These are phyloP conservation scores for Fusarium avenaceum DNA, from an alignment of 2,329 filamentous ascomycete genomes.

Conservation along the genomic window DNA sequence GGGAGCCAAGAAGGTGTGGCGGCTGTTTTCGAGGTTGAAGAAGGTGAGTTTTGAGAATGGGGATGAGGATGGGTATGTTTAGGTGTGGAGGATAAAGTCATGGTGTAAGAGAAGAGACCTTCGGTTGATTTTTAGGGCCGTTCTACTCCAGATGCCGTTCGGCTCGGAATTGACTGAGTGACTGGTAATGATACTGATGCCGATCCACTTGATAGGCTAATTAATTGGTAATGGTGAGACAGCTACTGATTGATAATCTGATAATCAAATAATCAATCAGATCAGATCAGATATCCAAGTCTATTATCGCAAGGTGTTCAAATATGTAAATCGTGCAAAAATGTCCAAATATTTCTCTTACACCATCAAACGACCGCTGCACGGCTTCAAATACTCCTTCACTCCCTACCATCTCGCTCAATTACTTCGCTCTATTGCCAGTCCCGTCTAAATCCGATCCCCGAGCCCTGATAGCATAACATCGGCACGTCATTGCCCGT, in stretches of 20 bases:
- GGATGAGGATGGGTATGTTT: background rate
- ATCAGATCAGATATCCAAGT: conserved; percentile 1
- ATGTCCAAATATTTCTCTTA: background rate
- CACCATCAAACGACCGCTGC: background rate
- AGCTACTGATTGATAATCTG: conserved; percentile 41
- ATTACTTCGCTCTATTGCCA: conserved; percentile 35
- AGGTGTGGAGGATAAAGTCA: conserved; percentile 22
- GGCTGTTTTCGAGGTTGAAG: conserved; percentile 27
- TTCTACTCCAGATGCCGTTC: conserved; percentile 29
- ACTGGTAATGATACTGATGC: conserved; percentile 7
- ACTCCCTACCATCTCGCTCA: conserved; percentile 24
- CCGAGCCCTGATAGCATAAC: conserved; percentile 19
- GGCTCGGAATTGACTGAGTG: conserved; percentile 21
- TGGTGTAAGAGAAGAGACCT: conserved; percentile 32
- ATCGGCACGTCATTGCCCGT: conserved; percentile 33
- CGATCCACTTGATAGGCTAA: conserved; percentile 29
- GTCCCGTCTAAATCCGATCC: conserved; percentile 36
- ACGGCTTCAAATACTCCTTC: conserved; percentile 14
- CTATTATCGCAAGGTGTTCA: background rate
- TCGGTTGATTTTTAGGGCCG: conserved; percentile 42
- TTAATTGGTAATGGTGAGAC: conserved; percentile 13
- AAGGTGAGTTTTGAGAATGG: background rate
- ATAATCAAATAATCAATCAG: conserved; percentile 36
- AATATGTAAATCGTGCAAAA: background rate
- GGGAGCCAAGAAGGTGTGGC: conserved; percentile 36